Evolutionary conservation across 306 rosid species (phyloP), one percentile per base, ranked within the genome.

Genomic region (Sophora flavescens): DNA sequence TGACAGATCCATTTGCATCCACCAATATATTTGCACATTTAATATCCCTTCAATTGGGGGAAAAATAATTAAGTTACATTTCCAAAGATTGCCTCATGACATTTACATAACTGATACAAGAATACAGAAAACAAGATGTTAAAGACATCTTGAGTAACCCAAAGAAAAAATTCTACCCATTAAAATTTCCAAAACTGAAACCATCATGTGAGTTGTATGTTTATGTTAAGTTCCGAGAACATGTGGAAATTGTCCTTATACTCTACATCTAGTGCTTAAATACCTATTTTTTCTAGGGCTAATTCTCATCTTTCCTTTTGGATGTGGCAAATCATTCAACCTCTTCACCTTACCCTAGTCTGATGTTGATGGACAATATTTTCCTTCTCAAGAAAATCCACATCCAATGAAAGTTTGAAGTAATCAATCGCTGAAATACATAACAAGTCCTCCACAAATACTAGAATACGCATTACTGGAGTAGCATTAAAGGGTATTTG

Each of bases 1-100:
- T 94, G 79, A 94, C 97, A 65, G 92, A 92, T 67, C 98, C 98
- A 84, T 30, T 87, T 28, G 89, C 91, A 85, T 88, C 88, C 83
- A 94, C 98, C 92, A 94, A 81, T 76, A 94, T 88, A 77, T 94
- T 94, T 59, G 97, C 96, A 81, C 98, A 90, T 88, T 94, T 92
- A 38, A 94, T 82, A 84, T 94, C 98, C 98, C 98, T 84, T 86
- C 52, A 50, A 75, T 74, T 53, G 52, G 22, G 50, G 72, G 14
- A 45, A 64, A 72, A 51, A 79, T 18, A 9, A 63, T 60, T 11
- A 76, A 67, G 63, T 70, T 15, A 81, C 64, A 63, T 54, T 79
- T 11, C 52, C 53, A 70, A 58, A 75, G 28, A 79, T 28, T 44
- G 18, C 26, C 62, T 54, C 30, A 45, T 26, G 56, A 54, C 54